A percentile compares a stretch with the other conserved stretches of the same genome.
phyloP scores from a whole-genome alignment of 139 green algal species.

The Closterium sp. region DNA sequence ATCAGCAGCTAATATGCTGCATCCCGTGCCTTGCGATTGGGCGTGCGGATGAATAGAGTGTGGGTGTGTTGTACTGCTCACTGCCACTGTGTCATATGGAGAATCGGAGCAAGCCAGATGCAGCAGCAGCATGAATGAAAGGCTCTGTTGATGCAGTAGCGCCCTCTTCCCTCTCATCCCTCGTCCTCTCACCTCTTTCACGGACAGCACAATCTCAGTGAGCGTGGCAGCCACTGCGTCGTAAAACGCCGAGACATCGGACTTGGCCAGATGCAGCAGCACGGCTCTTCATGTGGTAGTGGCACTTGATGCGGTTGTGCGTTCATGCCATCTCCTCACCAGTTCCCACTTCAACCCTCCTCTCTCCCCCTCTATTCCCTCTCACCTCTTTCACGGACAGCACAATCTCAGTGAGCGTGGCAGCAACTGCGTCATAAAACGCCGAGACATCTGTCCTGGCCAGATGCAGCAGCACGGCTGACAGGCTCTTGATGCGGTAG shows the following conservation, averaged over 20 bases:
- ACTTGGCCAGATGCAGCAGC: background rate
- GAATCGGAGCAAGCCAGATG: no score
- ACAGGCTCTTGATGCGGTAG: background rate
- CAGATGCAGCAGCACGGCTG: background rate
- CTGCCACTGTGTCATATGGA: no score
- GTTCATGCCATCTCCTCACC: no score
- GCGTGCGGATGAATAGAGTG: background rate
- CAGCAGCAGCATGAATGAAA: no score
- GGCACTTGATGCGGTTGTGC: no score
- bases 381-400: constrained; percentile 69
- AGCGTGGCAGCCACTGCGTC: constrained; percentile 38
- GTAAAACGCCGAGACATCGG: background rate
- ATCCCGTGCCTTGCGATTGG: constrained; percentile 77
- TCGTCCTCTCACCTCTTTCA: constrained; percentile 73
- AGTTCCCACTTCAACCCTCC: no score
- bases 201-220: constrained; percentile 83
- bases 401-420: constrained; percentile 75
- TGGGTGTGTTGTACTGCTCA: no score
- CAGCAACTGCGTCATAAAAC: constrained; percentile 23
- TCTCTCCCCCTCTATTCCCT: no score
- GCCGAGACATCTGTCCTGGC: background rate
- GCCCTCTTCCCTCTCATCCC: no score
- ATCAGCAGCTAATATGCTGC: constrained; percentile 87
- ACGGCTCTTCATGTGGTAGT: no score
- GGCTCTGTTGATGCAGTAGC: no score